These are phyloP conservation scores for Petunia secreta DNA, from an alignment of 257 asterid species.

Conservation along the genomic window DNA sequence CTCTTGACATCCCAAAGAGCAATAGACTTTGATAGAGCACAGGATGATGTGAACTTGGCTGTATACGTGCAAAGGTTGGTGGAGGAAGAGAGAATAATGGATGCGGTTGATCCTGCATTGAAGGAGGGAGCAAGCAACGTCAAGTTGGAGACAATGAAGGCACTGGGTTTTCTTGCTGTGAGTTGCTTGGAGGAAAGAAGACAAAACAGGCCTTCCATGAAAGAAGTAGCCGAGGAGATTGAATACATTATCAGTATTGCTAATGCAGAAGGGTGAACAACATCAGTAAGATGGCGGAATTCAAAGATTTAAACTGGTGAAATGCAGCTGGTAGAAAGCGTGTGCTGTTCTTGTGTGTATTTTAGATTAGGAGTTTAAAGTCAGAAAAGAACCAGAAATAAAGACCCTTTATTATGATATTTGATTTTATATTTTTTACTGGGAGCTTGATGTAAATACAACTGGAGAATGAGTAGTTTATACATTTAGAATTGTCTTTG, in stretches of 20 bases:
- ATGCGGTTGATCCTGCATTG: slow-evolving; percentile 69
- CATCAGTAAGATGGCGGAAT: background rate
- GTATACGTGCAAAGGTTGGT: slow-evolving; percentile 76
- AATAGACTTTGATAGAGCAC: slow-evolving; percentile 63
- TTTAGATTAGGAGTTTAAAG: background rate
- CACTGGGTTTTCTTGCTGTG: slow-evolving; percentile 75
- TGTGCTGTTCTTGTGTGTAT: background rate
- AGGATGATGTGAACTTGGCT: slow-evolving; percentile 87
- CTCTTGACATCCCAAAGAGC: slow-evolving; percentile 88
- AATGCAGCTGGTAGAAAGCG: background rate
- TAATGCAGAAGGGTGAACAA: slow-evolving; percentile 37
- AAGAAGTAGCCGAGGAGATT: slow-evolving; percentile 86
- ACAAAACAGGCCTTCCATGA: slow-evolving; percentile 93
- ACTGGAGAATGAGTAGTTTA: background rate
- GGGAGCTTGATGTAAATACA: background rate
- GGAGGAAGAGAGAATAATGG: slow-evolving; percentile 79
- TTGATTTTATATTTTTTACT: background rate
- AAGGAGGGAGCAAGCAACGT: slow-evolving; percentile 60
- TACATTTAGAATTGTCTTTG: too few species aligned
- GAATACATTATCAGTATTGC: slow-evolving; percentile 70
- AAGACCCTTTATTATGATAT: background rate
- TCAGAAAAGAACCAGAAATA: background rate
- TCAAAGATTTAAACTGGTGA: background rate
- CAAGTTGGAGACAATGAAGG: slow-evolving; percentile 89
- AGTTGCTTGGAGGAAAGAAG: slow-evolving; percentile 87